Evolutionary conservation across 2,329 filamentous ascomycete genomes (phyloP).

Genomic region (Cryphonectria naterciae): DNA sequence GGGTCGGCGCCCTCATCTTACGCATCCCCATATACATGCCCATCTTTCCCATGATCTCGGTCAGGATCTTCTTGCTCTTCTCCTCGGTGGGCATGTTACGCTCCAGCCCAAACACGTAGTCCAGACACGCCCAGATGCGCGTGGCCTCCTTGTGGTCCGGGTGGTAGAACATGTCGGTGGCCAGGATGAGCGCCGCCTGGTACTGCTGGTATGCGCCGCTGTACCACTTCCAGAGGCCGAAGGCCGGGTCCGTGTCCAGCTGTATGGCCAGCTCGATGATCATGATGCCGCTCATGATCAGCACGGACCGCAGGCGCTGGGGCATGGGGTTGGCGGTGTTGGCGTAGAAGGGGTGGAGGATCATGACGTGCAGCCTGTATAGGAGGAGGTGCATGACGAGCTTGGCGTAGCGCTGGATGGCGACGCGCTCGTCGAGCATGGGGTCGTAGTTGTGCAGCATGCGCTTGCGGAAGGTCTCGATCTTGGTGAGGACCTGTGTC

Average conservation of each 20-base stretch:
- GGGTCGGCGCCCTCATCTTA: conserved; percentile 57
- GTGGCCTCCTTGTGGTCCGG: conserved; percentile 61
- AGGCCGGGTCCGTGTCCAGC: conserved; percentile 48
- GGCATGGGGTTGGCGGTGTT: conserved; percentile 55
- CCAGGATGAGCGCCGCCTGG: conserved; percentile 69
- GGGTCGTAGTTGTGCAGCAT: conserved; percentile 69
- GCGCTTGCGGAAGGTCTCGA: conserved; percentile 68
- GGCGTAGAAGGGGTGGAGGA: conserved; percentile 69
- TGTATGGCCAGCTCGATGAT: conserved; percentile 54
- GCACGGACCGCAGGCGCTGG: conserved; percentile 64
- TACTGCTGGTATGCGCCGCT: conserved; percentile 72
- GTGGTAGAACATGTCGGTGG: conserved; percentile 67
- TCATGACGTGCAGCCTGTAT: conserved; percentile 66
- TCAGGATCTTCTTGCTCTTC: conserved; percentile 65
- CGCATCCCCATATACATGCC: conserved; percentile 63
- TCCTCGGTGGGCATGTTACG: conserved; percentile 52
- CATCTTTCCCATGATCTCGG: conserved; percentile 65
- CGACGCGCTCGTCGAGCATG: conserved; percentile 61
- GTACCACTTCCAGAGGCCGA: conserved; percentile 72
- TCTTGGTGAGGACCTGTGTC: conserved; percentile 67
- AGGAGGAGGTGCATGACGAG: conserved; percentile 68
- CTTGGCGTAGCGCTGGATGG: conserved; percentile 66
- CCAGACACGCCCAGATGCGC: conserved; percentile 71
- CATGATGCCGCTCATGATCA: conserved; percentile 63
- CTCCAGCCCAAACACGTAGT: conserved; percentile 72